phyloP scores from a whole-genome alignment of 1,284 basidiomycete genomes.

The Kalmanozyma brasiliensis region DNA sequence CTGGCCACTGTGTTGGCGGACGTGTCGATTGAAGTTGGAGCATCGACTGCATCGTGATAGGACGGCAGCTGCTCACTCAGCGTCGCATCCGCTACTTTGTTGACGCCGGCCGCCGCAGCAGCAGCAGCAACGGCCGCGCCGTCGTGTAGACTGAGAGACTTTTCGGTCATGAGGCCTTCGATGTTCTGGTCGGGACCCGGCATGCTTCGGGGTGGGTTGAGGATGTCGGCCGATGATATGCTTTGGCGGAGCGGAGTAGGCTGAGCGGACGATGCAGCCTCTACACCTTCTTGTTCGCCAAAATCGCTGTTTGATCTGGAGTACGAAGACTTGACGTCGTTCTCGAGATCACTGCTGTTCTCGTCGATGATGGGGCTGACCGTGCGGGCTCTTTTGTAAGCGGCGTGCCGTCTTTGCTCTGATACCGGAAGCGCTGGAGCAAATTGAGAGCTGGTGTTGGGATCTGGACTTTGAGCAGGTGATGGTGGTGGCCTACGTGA shows the following conservation, averaged over 20 bases:
- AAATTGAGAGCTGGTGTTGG: constrained; percentile 21
- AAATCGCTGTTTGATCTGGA: constrained; percentile 39
- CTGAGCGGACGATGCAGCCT: constrained; percentile 6
- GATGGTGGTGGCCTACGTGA: constrained; percentile 30
- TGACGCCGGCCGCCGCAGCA: neutral
- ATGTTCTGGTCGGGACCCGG: constrained; percentile 37
- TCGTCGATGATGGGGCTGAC: constrained; percentile 52
- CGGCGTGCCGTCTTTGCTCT: constrained; percentile 10
- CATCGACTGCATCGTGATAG: constrained; percentile 25
- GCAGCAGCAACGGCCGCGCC: constrained; percentile 8
- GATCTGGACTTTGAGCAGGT: constrained; percentile 26
- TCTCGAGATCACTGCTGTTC: constrained; percentile 47
- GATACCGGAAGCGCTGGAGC: constrained; percentile 5
- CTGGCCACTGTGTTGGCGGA: neutral
- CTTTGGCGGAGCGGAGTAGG: constrained; percentile 43
- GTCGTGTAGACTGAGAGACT: constrained; percentile 43
- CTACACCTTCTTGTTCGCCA: constrained; percentile 25
- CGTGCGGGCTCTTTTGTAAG: constrained; percentile 45
- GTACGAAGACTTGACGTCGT: constrained; percentile 22
- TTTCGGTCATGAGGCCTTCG: constrained; percentile 45
- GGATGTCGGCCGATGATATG: constrained; percentile 29
- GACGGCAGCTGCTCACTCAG: constrained; percentile 28
- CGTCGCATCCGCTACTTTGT: neutral
- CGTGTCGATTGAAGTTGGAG: neutral
- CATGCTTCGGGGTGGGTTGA: constrained; percentile 12